Base-by-base conservation (phyloP, 495 filamentous ascomycete species). In the Penicillium egyptiacum region DNA sequence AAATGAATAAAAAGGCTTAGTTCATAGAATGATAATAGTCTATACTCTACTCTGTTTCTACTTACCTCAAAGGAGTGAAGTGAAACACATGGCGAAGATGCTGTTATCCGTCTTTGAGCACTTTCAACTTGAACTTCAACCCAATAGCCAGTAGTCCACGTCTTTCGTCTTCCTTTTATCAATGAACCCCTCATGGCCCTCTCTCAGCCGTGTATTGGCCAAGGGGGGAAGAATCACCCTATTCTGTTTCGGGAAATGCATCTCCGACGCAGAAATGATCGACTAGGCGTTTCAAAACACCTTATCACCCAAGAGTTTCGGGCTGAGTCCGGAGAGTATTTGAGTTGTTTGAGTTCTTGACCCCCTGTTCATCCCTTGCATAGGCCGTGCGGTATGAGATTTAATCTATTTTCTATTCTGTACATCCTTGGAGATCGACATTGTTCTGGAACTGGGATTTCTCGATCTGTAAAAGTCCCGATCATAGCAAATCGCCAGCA, bases 401-500 rank as follows among this genome's bases (percentile, higher is more conserved):
- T 39, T 51, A 51, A 40, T 40, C 49, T 25, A 10, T 9, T 17
- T n/a, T n/a, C n/a, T 25, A 25, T 4, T 25, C 23, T 4, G 1
- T 10, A 30, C 28, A 30, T 30, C 28, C 28, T 30, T 30, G 39
- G 40, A 20, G 25, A 44, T 14, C 14, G 41, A 12, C 17, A 33
- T 31, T 14, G 46, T 56, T 45, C 53, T 47, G 53, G 53, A 59
- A 33, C 42, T 39, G 7, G 20, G 11, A 37, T 14, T 37, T 37
- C 16, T 42, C n/a, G 35, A 11, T 22, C 12, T 16, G 25, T 9
- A 28, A 22, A 14, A 45, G 17, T 23, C 47, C 42, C 46, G 56
- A 53, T 68, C 52, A 72, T 11, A 78, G 66, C 22, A 90, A 60
- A 39, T 85, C 82, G 23, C 81, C 73, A 9, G 85, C 75, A 66